phyloP scores from a whole-genome alignment of 352 stramenopile genomes.

The Globisporangium uncinulatum region DNA sequence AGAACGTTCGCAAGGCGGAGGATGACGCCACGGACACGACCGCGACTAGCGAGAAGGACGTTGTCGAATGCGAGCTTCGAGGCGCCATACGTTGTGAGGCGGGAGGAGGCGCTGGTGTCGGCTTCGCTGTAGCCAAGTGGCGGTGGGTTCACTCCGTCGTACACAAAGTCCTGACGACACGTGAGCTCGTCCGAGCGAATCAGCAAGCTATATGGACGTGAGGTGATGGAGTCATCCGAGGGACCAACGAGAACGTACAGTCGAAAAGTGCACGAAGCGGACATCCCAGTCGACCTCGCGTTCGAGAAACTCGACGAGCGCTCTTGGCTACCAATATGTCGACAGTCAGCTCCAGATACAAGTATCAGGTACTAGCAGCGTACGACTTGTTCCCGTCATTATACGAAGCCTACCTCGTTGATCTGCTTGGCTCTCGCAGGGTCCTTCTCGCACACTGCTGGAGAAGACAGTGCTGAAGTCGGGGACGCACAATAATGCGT shows the following conservation, averaged over 20 bases:
- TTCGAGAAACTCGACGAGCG: constrained; percentile 26
- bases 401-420: constrained; percentile 29
- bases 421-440: constrained; percentile 22
- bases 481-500: background rate
- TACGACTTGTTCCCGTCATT: background rate
- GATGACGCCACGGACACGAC: constrained; percentile 13
- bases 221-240: too few species aligned
- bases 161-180: constrained; percentile 49
- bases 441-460: constrained; percentile 49
- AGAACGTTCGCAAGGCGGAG: constrained; percentile 66
- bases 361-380: background rate
- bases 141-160: constrained; percentile 24
- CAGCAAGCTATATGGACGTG: too few species aligned
- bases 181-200: background rate
- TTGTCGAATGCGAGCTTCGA: constrained; percentile 52
- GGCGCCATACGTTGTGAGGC: constrained; percentile 36
- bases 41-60: constrained; percentile 16
- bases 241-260: constrained; percentile 7
- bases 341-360: background rate
- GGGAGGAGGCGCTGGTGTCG: constrained; percentile 14
- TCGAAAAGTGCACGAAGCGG: constrained; percentile 60
- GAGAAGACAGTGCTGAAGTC: constrained; percentile 44
- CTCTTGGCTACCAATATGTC: constrained; percentile 20
- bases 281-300: constrained; percentile 16
- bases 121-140: constrained; percentile 30